Evolutionary conservation across 1,284 basidiomycete genomes (phyloP), one percentile per base, ranked within the genome.

Genomic region (Ganoderma sinense): DNA sequence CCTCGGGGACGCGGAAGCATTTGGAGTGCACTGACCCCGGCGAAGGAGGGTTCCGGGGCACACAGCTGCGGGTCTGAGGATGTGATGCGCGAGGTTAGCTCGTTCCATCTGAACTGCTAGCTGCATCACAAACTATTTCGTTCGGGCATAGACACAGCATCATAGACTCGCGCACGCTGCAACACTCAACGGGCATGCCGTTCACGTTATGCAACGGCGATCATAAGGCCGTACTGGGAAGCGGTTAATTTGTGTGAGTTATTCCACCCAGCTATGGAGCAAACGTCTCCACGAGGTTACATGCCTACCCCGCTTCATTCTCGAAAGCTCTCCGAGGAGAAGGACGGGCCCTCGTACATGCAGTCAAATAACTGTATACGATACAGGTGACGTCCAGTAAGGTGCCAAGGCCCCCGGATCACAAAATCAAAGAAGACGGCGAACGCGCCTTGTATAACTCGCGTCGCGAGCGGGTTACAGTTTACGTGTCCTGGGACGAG

Each of bases 181-280:
- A 59, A 59, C 33, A 26, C n/a, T 18, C 31, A 11, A n/a, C 20
- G 55, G 31, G 55, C 4, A 39, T n/a, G 6, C 11, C 20, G 33
- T 29, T 59, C 33, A n/a, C 56, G 56, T 39, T 59, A 59, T n/a
- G 33, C 56, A 39, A 13, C 56, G 33, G 56, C 31, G 56, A 59
- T 39, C 36, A n/a, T 13, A 8, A n/a, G 16, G 33, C 56, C 56
- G 56, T 39, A 33, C 33, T 59, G 56, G 31, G 56, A 39, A 39
- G 36, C 56, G 8, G 39, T 8, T 13, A 59, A 18, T 33, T 8
- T 5, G n/a, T 59, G 56, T 59, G 56, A n/a, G 33, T 48, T 8
- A 39, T 36, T 36, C 33, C n/a, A 5, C 10, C 5, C 33, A 39
- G 18, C 11, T 59, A 59, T 5, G 29, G 26, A 10, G 39, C 33